Base-by-base conservation (phyloP, 1,284 basidiomycete species). In the Melampsora larici-populina region DNA sequence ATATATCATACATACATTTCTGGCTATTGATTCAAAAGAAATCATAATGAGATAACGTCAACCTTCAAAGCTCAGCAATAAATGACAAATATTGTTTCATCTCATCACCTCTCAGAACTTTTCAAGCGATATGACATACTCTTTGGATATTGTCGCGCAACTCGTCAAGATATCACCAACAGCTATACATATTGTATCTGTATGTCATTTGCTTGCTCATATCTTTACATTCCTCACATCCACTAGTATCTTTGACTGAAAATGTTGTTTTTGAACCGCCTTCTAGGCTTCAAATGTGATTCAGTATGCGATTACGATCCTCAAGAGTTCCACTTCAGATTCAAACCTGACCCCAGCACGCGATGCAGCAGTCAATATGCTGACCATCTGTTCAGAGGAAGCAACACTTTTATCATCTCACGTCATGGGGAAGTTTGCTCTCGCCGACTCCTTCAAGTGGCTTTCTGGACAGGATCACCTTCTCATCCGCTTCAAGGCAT, bases 41-140 rank as follows among this genome's bases (percentile, higher is more conserved):
- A 8, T n/a, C 15, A 24, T 24, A 24, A 5, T 58, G 26, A 58
- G 55, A 58, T 58, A 11, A n/a, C 26, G 55, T 58, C 55, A 29
- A 24, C 55, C 15, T 29, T 43, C 13, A n/a, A 43, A 43, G 26
- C 55, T 58, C 26, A 58, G 18, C 55, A 58, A 58, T 58, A 58
- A 58, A 58, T 58, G 55, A 58, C 55, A 29, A n/a, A n/a, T n/a
- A 15, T 58, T 58, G 55, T 58, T 58, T 29, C 55, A 58, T 58
- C 55, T 58, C 55, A 58, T 58, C 21, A 24, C 18, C 55, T 58
- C 55, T 58, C 55, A 58, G 55, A 58, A 58, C 55, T 58, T 58
- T 58, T n/a, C 21, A 58, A 58, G 55, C 26, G 55, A 58, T 29
- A 24, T 58, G 26, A 7, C 55, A 58, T 24, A 58, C 15, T n/a